Evolutionary conservation across 306 rosid species (phyloP), one percentile per base, ranked within the genome.

Genomic region (Sesbania bispinosa): DNA sequence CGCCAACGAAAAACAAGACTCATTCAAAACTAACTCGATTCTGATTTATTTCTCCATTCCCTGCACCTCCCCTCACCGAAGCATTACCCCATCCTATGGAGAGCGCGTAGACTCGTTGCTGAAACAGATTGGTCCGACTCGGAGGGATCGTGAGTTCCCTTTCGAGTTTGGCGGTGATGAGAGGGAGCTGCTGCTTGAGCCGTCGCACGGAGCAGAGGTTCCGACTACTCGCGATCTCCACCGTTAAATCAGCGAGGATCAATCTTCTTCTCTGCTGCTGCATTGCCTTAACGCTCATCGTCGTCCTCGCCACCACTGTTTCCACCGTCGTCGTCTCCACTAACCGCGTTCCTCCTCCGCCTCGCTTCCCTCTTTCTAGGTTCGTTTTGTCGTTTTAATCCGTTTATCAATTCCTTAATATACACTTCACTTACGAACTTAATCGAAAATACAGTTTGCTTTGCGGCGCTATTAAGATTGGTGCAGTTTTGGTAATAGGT

Each of bases 121-220:
- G 79, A 80, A 39, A 70, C 61, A 35, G 30, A 18, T 42, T 43
- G 55, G 47, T 80, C 48, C 14, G 32, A 15, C 42, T 74, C 57
- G 15, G 55, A 43, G 80, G 53, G 77, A 62, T 60, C 21, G 35
- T 64, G 64, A 38, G n/a, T 55, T 23, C 42, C 54, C 18, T 30
- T 29, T n/a, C n/a, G n/a, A n/a, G n/a, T n/a, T n/a, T n/a, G 41
- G 47, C 74, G 74, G 78, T 60, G 78, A 89, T 82, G 97, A 84
- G 96, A 77, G 89, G 87, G 67, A 79, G 69, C 78, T 80, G 73
- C 39, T 2, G 16, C 14, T 45, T 69, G 78, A 84, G 83, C 67
- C 96, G 96, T 67, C 87, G 95, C 67, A 74, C 77, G 48, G 79
- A 81, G 45, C 92, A 77, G 86, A 79, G 88, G 88, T 79, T 85